Base-by-base conservation (phyloP, 257 asterid species). In the Nyctanthes arbortristis region DNA sequence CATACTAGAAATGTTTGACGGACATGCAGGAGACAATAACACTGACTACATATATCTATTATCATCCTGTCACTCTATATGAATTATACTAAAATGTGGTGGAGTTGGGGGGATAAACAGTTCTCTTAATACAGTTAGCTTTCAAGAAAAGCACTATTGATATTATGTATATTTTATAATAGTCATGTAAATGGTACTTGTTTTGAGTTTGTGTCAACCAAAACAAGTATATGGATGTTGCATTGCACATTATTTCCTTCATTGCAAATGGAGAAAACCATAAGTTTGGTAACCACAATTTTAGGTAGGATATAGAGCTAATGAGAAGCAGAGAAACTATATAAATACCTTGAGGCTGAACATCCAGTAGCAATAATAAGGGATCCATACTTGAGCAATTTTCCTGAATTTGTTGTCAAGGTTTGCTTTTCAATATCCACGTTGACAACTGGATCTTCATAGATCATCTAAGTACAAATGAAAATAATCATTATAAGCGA, bases 281-380 rank as follows among this genome's bases (percentile, higher is more conserved):
- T 1, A 12, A 43, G 54, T 43, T 7, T 20, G 31, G 29, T 22
- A 52, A 10, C 1, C 20, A 52, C 54, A 14, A 43, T 43, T 2
- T 43, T 14, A 6, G 8, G 9, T 4, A 43, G 2, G 54, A 43
- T 16, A 43, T 43, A 6, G 0, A 43, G 54, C 54, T 5, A 43
- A 14, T 4, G 1, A 43, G 22, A 43, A 43, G 10, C 55, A n/a
- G n/a, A 45, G 25, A 45, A 45, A 45, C n/a, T 24, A 10, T 49
- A 7, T 24, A 9, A 58, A 45, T 31, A 79, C 85, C 85, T 82
- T 65, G 83, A 68, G 27, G 87, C 79, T 12, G 85, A 64, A 37
- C 85, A 80, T 34, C 87, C 85, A 4, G 87, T 82, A 62, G 85
- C 83, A 67, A 79, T 63, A 28, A 82, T 82, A 55, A 79, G 87